phyloP scores from a whole-genome alignment of 2,329 filamentous ascomycete genomes.

The Beauveria sp. region DNA sequence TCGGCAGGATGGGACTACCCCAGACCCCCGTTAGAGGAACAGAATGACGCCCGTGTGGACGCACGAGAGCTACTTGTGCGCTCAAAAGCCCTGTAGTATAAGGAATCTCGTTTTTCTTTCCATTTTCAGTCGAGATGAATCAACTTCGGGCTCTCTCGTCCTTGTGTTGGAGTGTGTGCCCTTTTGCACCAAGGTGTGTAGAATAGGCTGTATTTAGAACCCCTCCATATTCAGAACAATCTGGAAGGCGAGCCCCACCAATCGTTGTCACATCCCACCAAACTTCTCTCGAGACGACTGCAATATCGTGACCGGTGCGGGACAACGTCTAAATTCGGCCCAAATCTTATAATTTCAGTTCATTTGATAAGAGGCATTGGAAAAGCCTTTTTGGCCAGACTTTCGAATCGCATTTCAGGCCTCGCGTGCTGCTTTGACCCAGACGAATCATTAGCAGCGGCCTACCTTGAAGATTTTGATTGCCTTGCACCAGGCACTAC shows the following conservation, averaged over 20 bases:
- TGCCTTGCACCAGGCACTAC: not conserved
- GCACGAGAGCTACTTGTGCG: no score
- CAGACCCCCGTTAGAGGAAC: no score
- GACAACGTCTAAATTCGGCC: not conserved
- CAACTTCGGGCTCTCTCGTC: no score
- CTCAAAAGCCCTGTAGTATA: no score
- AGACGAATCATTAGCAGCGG: no score
- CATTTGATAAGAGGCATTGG: no score
- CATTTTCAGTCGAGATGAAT: no score
- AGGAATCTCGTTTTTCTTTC: accelerated
- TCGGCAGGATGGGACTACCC: no score
- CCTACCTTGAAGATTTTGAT: not conserved
- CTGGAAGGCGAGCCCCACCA: not conserved
- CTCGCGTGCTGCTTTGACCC: not conserved
- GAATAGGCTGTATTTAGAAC: no score
- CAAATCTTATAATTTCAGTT: not conserved
- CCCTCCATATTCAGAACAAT: not conserved
- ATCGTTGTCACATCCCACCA: constrained; percentile 2
- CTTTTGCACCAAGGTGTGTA: no score
- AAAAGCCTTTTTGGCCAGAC: not conserved
- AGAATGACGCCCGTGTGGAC: no score
- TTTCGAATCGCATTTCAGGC: not conserved
- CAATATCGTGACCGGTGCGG: not conserved
- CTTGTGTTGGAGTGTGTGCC: no score
- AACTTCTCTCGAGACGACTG: not conserved